phyloP scores from a whole-genome alignment of 2,329 filamentous ascomycete species.

The Metarhizium robertsii region DNA sequence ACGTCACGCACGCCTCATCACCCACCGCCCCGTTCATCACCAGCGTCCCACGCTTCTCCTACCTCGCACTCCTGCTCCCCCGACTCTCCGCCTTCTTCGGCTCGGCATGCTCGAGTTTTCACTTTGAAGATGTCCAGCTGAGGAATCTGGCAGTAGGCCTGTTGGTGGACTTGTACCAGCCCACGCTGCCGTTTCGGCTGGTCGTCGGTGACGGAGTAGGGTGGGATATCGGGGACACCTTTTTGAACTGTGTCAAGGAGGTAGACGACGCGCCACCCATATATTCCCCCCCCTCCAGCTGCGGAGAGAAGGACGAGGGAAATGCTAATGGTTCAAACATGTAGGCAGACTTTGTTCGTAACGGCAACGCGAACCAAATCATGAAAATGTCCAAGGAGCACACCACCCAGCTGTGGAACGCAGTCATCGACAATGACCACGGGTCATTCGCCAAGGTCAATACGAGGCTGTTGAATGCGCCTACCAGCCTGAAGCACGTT shows the following conservation, averaged over 20 bases:
- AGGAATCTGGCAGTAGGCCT: constrained; percentile 44
- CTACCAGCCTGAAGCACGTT: constrained; percentile 69
- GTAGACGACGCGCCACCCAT: constrained; percentile 16
- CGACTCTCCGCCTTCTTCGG: constrained; percentile 45
- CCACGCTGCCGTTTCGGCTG: constrained; percentile 44
- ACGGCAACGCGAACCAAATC: constrained; percentile 80
- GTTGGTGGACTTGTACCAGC: constrained; percentile 48
- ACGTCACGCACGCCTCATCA: constrained; percentile 41
- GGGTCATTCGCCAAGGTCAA: constrained; percentile 64
- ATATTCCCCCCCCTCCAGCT: no score
- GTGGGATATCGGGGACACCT: constrained; percentile 54
- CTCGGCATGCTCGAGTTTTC: constrained; percentile 47
- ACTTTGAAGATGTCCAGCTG: constrained; percentile 44
- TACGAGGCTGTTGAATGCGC: constrained; percentile 64
- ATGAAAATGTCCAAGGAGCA: constrained; percentile 83
- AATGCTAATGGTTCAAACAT: no score
- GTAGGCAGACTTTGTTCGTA: constrained; percentile 75
- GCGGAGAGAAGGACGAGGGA: no score
- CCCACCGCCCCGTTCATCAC: constrained; percentile 42
- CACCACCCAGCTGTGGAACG: constrained; percentile 72
- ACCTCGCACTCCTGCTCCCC: constrained; percentile 47
- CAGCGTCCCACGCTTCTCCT: constrained; percentile 48
- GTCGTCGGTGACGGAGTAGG: constrained; percentile 43
- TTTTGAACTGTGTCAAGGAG: constrained; percentile 57
- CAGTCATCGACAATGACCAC: constrained; percentile 71